phyloP scores from a whole-genome alignment of 805 yeast species.

The Metschnikowia bowlesiae region DNA sequence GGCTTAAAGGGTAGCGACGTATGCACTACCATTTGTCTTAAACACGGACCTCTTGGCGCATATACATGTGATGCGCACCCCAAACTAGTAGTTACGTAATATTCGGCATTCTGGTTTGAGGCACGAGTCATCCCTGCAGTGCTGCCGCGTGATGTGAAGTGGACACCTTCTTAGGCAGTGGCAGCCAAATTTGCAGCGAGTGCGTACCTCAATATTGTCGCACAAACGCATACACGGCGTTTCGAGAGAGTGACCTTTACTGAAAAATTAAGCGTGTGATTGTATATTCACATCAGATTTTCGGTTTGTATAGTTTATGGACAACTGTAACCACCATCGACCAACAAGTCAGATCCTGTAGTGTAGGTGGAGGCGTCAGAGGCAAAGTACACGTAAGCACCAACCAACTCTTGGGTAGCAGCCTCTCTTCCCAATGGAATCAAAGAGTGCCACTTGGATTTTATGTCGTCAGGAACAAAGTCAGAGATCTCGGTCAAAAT shows the following conservation, averaged over 20 bases:
- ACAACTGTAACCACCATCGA: slow-evolving; percentile 44
- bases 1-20: background rate
- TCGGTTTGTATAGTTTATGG: slow-evolving; percentile 9
- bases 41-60: background rate
- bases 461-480: slow-evolving; percentile 30
- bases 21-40: background rate
- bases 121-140: background rate
- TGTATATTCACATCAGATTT: background rate
- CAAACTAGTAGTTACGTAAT: too few species aligned
- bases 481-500: slow-evolving; percentile 38
- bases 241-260: background rate
- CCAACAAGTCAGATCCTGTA: slow-evolving; percentile 42
- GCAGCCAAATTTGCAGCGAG: background rate
- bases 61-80: too few species aligned
- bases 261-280: background rate
- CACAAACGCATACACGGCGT: background rate
- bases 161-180: too few species aligned
- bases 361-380: slow-evolving; percentile 42
- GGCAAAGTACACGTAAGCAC: slow-evolving; percentile 43
- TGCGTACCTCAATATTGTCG: background rate
- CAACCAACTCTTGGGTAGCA: slow-evolving; percentile 40
- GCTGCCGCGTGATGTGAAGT: background rate
- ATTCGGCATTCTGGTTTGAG: too few species aligned
- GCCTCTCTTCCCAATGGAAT: slow-evolving; percentile 47
- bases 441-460: slow-evolving; percentile 36